Evolutionary conservation across 495 filamentous ascomycete species (phyloP).

Genomic region (Xylaria longipes): DNA sequence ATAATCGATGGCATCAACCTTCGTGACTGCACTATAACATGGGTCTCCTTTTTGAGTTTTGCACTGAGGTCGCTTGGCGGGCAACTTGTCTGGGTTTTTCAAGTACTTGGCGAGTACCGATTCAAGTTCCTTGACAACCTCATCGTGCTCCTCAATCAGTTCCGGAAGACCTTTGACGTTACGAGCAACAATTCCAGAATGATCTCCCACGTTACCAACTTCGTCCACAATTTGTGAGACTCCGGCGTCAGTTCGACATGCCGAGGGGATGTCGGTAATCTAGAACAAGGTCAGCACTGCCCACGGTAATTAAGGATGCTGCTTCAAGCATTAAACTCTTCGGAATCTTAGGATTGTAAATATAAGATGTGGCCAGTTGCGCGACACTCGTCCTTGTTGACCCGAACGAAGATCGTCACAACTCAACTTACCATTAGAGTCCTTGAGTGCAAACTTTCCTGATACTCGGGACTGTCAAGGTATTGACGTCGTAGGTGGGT

Average conservation of each 20-base stretch:
- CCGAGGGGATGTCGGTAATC: conserved; percentile 68
- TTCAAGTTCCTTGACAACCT: conserved; percentile 72
- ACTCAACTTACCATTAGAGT: conserved; percentile 68
- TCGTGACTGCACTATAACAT: conserved; percentile 57
- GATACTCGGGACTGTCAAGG: conserved; percentile 78
- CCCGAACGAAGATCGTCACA: background rate
- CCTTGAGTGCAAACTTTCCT: conserved; percentile 74
- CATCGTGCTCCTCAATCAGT: conserved; percentile 75
- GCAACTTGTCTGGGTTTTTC: conserved; percentile 73
- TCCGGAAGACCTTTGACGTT: conserved; percentile 78
- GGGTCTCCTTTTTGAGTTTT: conserved; percentile 66
- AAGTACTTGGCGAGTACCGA: conserved; percentile 76
- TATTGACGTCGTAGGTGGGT: conserved; percentile 67
- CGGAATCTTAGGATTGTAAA: background rate
- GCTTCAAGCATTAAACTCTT: background rate
- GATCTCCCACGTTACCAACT: conserved; percentile 64
- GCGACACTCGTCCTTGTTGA: background rate
- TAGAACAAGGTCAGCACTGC: conserved; percentile 48
- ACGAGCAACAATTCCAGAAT: conserved; percentile 73
- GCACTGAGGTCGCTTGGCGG: conserved; percentile 70
- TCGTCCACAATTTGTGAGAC: conserved; percentile 68
- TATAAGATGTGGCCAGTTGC: background rate
- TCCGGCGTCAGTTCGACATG: conserved; percentile 71
- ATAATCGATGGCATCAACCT: conserved; percentile 84
- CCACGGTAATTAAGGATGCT: background rate